Percentiles rank a stretch among this genome's conserved stretches.
These are phyloP conservation scores for Cladophialophora exuberans DNA, from an alignment of 2,329 filamentous ascomycete genomes.

Conservation along the genomic window DNA sequence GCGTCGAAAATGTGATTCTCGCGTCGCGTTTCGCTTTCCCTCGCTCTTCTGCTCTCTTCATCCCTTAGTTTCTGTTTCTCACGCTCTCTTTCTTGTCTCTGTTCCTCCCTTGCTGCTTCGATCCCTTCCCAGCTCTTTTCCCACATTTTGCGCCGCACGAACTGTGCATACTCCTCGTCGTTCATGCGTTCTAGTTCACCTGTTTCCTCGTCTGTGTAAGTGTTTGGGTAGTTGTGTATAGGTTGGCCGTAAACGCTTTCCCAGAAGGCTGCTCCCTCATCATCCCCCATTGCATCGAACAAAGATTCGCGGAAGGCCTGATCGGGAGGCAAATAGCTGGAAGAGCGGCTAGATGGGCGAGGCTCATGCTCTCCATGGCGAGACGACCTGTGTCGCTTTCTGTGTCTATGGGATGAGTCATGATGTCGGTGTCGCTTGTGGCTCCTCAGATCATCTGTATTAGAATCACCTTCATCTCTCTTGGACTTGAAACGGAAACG, in stretches of 20 bases:
- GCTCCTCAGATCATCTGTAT: slow-evolving; percentile 12
- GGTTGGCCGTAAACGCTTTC: slow-evolving; percentile 95
- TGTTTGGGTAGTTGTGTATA: slow-evolving; percentile 74
- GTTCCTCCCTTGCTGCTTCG: slow-evolving; percentile 71
- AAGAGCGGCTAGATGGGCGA: slow-evolving; percentile 5
- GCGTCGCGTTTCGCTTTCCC: slow-evolving; percentile 1
- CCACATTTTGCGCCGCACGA: slow-evolving; percentile 91
- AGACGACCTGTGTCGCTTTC: slow-evolving; percentile 36
- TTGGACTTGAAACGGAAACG: slow-evolving; percentile 33
- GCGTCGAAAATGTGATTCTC: slow-evolving; percentile 52
- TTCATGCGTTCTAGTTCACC: slow-evolving; percentile 78
- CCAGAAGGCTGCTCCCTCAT: slow-evolving; percentile 95
- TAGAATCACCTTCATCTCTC: background rate
- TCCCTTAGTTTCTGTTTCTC: slow-evolving; percentile 49
- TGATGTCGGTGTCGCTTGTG: slow-evolving; percentile 34
- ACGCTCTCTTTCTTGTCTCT: slow-evolving; percentile 56
- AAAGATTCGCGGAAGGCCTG: slow-evolving; percentile 88
- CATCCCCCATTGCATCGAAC: slow-evolving; percentile 95
- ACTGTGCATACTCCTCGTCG: slow-evolving; percentile 87
- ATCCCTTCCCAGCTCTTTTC: slow-evolving; percentile 88
- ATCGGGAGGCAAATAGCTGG: slow-evolving; percentile 62
- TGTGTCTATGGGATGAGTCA: slow-evolving; percentile 27
- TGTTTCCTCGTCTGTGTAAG: slow-evolving; percentile 51
- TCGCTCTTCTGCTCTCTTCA: slow-evolving; percentile 33
- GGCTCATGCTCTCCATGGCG: slow-evolving; percentile 10